phyloP scores from a whole-genome alignment of 129 eudicot genomes.

The Ambrosia artemisiifolia region DNA sequence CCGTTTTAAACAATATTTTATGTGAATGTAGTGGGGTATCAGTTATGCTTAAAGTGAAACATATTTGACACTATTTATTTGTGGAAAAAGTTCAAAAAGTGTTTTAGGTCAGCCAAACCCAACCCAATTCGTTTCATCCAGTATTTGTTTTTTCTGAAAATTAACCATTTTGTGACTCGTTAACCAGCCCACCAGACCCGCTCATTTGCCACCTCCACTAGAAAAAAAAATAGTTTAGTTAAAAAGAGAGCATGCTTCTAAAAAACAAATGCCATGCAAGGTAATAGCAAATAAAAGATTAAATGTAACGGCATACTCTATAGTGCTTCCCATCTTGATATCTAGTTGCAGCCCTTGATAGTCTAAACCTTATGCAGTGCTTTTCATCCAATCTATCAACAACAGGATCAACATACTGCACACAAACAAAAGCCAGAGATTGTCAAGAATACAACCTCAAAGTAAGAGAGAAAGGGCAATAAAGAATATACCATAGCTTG shows the following conservation, averaged over 20 bases:
- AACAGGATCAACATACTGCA: slow-evolving; percentile 88
- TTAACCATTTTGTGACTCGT: not conserved
- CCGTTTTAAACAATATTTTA: not conserved
- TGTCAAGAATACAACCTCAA: slow-evolving; percentile 4
- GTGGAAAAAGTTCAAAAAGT: not conserved
- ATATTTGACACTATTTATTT: not conserved
- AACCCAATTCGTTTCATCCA: not conserved
- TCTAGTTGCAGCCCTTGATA: slow-evolving; percentile 77
- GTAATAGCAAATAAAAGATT: not conserved
- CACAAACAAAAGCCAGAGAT: slow-evolving; percentile 17
- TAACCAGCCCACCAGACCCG: not conserved
- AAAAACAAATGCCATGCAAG: slow-evolving; percentile 4
- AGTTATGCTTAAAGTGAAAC: not conserved
- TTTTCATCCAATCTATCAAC: slow-evolving; percentile 74
- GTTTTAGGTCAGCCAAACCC: not conserved
- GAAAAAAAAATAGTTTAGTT: not conserved
- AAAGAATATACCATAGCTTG: slow-evolving; percentile 48
- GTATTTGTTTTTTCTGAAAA: not conserved
- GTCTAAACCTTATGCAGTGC: slow-evolving; percentile 57
- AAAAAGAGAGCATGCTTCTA: not conserved
- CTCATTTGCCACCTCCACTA: not conserved
- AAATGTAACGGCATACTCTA: slow-evolving; percentile 48
- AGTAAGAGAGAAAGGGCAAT: slow-evolving; percentile 7
- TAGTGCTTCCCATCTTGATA: slow-evolving; percentile 86
- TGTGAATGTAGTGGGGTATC: not conserved